Conservation (phyloP, 2,329 filamentous ascomycete genomes). For the Cercospora sesami region DNA sequence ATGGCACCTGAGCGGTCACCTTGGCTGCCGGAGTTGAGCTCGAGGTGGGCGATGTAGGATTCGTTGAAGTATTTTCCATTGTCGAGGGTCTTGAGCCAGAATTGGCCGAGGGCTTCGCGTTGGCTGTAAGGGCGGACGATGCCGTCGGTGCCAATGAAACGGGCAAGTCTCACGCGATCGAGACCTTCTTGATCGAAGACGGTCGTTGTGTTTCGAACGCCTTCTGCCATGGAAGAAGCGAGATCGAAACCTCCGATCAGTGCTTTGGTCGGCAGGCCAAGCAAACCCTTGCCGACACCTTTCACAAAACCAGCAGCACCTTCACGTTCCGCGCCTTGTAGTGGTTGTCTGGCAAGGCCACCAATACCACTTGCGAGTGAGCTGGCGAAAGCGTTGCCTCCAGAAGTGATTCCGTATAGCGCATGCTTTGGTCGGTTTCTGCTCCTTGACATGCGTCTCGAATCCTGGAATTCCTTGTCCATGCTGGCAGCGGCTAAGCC, state of each 20-base stretch:
- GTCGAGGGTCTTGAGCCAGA: conserved; percentile 97
- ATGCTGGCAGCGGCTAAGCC: conserved; percentile 91
- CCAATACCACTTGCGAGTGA: conserved; percentile 92
- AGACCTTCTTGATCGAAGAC: conserved; percentile 95
- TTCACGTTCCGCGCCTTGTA: conserved; percentile 95
- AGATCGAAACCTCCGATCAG: conserved; percentile 96
- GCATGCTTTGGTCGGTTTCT: conserved; percentile 96
- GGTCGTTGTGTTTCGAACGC: conserved; percentile 96
- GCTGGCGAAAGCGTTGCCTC: conserved; percentile 90
- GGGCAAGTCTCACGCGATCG: conserved; percentile 88
- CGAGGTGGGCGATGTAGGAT: conserved; percentile 92
- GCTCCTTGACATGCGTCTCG: conserved; percentile 86
- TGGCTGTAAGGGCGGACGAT: conserved; percentile 93
- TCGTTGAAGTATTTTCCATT: conserved; percentile 98
- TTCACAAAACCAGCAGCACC: conserved; percentile 94
- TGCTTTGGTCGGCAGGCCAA: conserved; percentile 94
- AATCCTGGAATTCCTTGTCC: conserved; percentile 98
- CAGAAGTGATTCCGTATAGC: conserved; percentile 90
- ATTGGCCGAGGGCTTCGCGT: conserved; percentile 92
- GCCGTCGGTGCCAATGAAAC: conserved; percentile 88
- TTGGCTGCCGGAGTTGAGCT: conserved; percentile 69
- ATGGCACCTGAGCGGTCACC: conserved; percentile 50
- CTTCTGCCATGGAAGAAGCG: conserved; percentile 94
- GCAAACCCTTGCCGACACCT: conserved; percentile 89
- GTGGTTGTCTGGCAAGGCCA: conserved; percentile 85